Base-by-base conservation (phyloP, 352 stramenopile species). In the Hyaloperonospora arabidopsidis region DNA sequence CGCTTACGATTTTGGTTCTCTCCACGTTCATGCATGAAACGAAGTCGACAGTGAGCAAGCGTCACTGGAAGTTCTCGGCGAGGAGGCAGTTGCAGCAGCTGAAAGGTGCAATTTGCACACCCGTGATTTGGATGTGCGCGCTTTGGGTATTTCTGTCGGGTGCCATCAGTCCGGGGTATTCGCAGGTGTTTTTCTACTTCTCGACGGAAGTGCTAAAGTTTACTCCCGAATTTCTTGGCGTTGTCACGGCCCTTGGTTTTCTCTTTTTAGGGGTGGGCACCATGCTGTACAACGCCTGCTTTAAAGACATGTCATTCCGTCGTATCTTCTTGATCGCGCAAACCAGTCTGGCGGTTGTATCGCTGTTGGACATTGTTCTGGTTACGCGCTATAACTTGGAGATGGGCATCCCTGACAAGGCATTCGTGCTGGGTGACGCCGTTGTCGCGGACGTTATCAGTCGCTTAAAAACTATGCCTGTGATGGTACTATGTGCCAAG, bases 181-280 rank as follows among this genome's bases (percentile, higher is more conserved):
- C 96, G 44, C 89, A 96, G 41, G 92, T 97, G 6, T 95, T 95
- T 53, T 96, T 98, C 50, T 98, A 97, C 64, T 98, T 97, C 57
- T 75, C 96, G 14, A 98, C 93, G 0, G 89, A 98, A 57, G 89
- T 97, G 40, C 79, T 98, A 36, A 68, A 90, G 54, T 96, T 98
- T 63, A 88, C 87, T 39, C 89, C 94, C 18, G 93, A 98, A 70
- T 98, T 98, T 66, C 70, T 98, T 18, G 95, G 93, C 22, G 77
- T 82, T 13, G 87, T 97, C 15, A 79, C 59, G 7, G 72, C 74
- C 10, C 80, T 88, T 36, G 83, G 83, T 5, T 89, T 85, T 49
- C 73, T 87, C 22, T 88, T 93, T 34, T 52, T 95, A 10, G 76
- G 93, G 46, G 51, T 89, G 5, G 84, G 83, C 15, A 93, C 83